Conservation (phyloP, 2,329 filamentous ascomycete genomes). For the Penicillium palitans region DNA sequence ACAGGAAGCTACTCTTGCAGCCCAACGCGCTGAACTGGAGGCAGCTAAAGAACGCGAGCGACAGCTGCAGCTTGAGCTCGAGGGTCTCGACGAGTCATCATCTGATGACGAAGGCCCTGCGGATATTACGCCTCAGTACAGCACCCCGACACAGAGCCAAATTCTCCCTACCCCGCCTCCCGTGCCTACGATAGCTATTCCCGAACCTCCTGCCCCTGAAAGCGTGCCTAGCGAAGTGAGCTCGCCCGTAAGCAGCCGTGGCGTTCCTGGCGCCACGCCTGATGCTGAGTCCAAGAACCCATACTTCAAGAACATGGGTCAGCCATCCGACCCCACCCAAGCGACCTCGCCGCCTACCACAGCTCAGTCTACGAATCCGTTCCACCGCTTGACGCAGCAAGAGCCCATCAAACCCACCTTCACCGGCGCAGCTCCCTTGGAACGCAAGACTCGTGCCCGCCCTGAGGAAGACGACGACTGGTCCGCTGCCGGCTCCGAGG, state of each 20-base stretch:
- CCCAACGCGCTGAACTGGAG: conserved; percentile 87
- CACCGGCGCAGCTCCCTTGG: conserved; percentile 50
- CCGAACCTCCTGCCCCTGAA: conserved; percentile 41
- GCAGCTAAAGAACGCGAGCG: conserved; percentile 85
- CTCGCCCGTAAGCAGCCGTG: conserved; percentile 51
- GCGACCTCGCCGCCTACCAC: conserved; percentile 47
- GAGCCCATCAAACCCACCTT: conserved; percentile 53
- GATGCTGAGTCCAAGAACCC: conserved; percentile 88
- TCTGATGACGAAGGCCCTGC: conserved; percentile 78
- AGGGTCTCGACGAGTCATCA: conserved; percentile 73
- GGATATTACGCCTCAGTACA: conserved; percentile 65
- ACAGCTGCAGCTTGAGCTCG: conserved; percentile 83
- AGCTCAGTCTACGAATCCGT: conserved; percentile 85
- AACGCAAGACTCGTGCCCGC: conserved; percentile 54
- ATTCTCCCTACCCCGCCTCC: conserved; percentile 46
- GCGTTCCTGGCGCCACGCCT: conserved; percentile 55
- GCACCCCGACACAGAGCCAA: conserved; percentile 59
- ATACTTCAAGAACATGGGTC: conserved; percentile 86
- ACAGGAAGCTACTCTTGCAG: conserved; percentile 79
- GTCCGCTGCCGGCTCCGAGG: conserved; percentile 75
- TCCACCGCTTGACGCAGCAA: conserved; percentile 76
- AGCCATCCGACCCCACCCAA: conserved; percentile 58
- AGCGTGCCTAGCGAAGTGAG: conserved; percentile 52
- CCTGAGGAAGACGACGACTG: conserved; percentile 73
- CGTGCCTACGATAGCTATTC: conserved; percentile 30